A percentile compares a stretch with the other conserved stretches of the same genome.
These are phyloP conservation scores for Lipomyces yamanashiensis DNA, from an alignment of 805 yeast genomes.

Conservation along the genomic window DNA sequence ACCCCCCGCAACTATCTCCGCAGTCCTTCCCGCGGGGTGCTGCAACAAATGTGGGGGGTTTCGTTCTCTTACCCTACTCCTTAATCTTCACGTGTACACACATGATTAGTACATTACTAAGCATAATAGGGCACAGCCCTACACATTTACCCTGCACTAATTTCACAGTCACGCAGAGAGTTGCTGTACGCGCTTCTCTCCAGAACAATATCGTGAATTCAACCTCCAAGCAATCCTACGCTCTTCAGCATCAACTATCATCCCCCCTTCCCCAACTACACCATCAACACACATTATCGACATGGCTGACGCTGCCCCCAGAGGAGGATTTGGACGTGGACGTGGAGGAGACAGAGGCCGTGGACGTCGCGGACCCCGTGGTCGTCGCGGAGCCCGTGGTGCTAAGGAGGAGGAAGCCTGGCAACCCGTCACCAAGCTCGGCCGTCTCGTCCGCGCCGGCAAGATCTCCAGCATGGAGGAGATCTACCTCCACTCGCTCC, in stretches of 20 bases:
- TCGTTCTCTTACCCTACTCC: too few relatives aligned
- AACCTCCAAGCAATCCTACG: background rate
- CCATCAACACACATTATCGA: conserved; percentile 16
- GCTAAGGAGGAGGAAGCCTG: conserved; percentile 98
- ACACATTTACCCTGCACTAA: background rate
- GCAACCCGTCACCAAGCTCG: conserved; percentile 99
- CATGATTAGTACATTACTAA: background rate
- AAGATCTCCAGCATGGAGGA: conserved; percentile 96
- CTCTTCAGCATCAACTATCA: background rate
- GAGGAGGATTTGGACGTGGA: conserved; percentile 50
- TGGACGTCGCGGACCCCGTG: conserved; percentile 62
- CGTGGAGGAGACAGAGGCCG: conserved; percentile 58
- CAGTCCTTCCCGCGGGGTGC: too few relatives aligned
- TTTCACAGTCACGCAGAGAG: background rate
- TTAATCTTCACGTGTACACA: too few relatives aligned
- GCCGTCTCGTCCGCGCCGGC: conserved; percentile 99
- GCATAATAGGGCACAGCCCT: conserved; percentile 4
- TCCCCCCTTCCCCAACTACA: conserved; percentile 7
- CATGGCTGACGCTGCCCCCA: conserved; percentile 45
- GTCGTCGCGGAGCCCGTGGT: conserved; percentile 67
- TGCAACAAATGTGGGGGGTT: too few relatives aligned
- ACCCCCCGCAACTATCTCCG: too few relatives aligned
- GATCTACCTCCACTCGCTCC: conserved; percentile 98
- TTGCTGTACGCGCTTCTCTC: background rate
- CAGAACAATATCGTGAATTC: background rate